Base-by-base conservation (phyloP, 2,329 filamentous ascomycete genomes). In the Colletotrichum liriopes region DNA sequence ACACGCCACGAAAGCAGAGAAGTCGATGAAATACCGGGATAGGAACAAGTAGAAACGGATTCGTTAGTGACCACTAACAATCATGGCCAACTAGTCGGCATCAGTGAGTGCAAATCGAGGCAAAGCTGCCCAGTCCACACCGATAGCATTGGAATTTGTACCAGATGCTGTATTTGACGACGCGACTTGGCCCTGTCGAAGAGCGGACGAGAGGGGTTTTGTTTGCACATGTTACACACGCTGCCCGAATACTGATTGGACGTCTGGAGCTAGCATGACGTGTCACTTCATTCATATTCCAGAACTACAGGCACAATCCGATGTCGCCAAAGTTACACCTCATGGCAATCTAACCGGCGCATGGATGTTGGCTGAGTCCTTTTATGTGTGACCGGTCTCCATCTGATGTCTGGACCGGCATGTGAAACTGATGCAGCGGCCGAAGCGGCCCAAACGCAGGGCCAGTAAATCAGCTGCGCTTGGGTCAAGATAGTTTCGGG, bases 201-300 rank as follows among this genome's bases (percentile, higher is more conserved):
- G 59, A 64, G 59, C 65, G 23, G 59, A 35, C 20, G 47, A 45
- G 69, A 68, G 60, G 47, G 59, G 69, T 72, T 72, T 69, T 72
- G 69, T 69, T 69, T 47, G 26, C 39, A 49, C 47, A 51, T 55
- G 54, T 41, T 55, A 63, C 52, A 47, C 5, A 35, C 6, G 23
- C 26, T 51, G 64, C 41, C 43, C 37, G 35, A 47, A 58, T 35
- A 39, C 14, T 61, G 41, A 47, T 37, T 29, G 41, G 51, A 16
- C 11, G 18, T 58, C 29, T 63, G 37, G 20, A 43, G 26, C 39
- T 37, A 14, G 58, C 65, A 69, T 72, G 65, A 72, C 69, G 69
- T 72, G 65, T 69, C 69, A 11, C 35, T 54, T 54, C 54, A 45
- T 63, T 29, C 59, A 49, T 39, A 60, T 14, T 55, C 65, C 43